Evolutionary conservation across 805 yeast species (phyloP), one percentile per base, ranked within the genome.

Genomic region (Kluyveromyces siamensis): DNA sequence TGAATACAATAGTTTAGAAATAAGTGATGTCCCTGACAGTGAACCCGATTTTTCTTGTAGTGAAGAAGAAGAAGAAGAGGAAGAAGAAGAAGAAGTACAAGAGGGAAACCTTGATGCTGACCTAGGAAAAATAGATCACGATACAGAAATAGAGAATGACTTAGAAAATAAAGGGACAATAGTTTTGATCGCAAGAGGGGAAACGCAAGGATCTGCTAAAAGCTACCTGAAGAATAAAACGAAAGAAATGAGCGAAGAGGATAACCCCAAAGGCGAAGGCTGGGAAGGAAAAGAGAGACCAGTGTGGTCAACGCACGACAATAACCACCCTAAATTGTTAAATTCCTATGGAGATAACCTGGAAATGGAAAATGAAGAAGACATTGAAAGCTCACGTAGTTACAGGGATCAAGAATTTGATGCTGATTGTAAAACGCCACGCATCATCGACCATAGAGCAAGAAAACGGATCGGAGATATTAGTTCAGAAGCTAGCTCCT

Each of bases 141-240:
- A 59, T 2, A 60, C 48, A 14, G 65, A 63, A 17, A 66, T 59
- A 17, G 71, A 62, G 16, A 59, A 60, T 8, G 61, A 52, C 17
- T 51, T 48, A 8, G 52, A 41, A 17, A 40, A 41, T 8, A 37
- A 35, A 10, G 41, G 40, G n/a, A 33, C 41, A 25, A n/a, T 44
- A 10, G 17, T 19, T n/a, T 35, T 45, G 10, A 53, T 46, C n/a
- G 54, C 40, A 18, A 45, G 35, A 14, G 49, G 48, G 36, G 52
- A 35, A 6, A 33, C 30, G 6, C 16, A 38, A 43, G 44, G 46
- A 47, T 40, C 21, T 50, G 47, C 35, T 33, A 27, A 35, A 40
- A 55, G 49, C n/a, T 54, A 50, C 40, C 54, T 52, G n/a, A 53
- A 54, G 11, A 54, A 52, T 7, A 55, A 49, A 30, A 30, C 35